phyloP scores from a whole-genome alignment of 345 rosid species.

The Dipteronia sinensis region DNA sequence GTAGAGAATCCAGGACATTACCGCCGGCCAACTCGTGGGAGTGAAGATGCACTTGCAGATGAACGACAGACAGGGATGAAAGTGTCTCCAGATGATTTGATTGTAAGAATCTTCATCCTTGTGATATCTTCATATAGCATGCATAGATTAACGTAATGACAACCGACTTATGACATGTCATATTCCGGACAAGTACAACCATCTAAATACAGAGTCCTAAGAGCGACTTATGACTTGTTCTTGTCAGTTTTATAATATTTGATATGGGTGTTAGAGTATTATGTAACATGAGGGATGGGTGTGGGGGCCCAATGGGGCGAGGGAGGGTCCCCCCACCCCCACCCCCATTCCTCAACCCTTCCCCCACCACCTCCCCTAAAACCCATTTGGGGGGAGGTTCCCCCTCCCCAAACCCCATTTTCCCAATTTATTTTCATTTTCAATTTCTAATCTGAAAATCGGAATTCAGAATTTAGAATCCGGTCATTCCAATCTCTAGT shows the following conservation, averaged over 20 bases:
- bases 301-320: too few relatives aligned
- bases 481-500: too few relatives aligned
- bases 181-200: background rate
- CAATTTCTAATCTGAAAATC: too few relatives aligned
- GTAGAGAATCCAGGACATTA: conserved; percentile 69
- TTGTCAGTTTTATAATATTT: too few relatives aligned
- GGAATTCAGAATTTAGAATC: too few relatives aligned
- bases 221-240: background rate
- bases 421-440: too few relatives aligned
- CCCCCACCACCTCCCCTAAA: too few relatives aligned
- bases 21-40: conserved; percentile 88
- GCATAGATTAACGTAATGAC: background rate
- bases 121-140: background rate
- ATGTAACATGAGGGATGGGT: too few relatives aligned
- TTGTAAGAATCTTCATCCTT: conserved; percentile 49
- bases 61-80: conserved; percentile 73
- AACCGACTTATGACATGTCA: background rate
- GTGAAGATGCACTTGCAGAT: conserved; percentile 85
- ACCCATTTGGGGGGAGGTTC: too few relatives aligned
- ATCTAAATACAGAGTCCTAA: background rate
- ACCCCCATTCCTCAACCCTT: too few relatives aligned
- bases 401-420: too few relatives aligned
- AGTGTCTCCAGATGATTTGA: conserved; percentile 92
- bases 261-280: background rate
- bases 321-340: too few relatives aligned